Base-by-base conservation (phyloP, 768 basidiomycete genomes). In the Candolleomyces efflorescens region DNA sequence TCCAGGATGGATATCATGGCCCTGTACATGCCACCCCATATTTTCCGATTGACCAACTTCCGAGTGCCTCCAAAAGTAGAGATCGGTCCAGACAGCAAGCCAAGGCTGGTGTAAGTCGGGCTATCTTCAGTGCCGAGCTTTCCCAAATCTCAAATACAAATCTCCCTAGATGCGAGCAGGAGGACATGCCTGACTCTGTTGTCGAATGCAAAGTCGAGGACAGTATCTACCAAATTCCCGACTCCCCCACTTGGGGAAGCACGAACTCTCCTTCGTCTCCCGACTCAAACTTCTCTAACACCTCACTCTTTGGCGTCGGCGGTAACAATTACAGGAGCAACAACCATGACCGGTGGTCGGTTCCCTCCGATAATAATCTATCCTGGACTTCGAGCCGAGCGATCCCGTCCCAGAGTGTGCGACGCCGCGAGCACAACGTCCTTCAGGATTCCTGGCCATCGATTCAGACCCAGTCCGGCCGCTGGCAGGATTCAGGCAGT, bases 61-160 rank as follows among this genome's bases (percentile, higher is more conserved):
- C 82, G 93, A 9, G 84, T 91, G 51, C 92, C 92, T 2, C 92
- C 91, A 1, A 83, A 89, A 66, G 79, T 91, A 27, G 90, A 91
- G 61, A 77, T 84, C 37, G 87, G 86, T 10, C 78, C 83, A 3
- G 89, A 92, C 62, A 85, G 88, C 17, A 80, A 83, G 55, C 76
- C 81, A 22, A 75, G 84, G 58, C 82, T 89, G 53, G 80, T 84
- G 86, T 88, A 71, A 69, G 84, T 78, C 3, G 17, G 17, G 37
- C 22, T 55, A 49, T 32, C 11, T 37, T 46, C 53, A 36, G 55
- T 27, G 41, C 49, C 18, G 18, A 13, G 36, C 38, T 54, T 63
- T n/a, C n/a, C n/a, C 66, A 50, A 51, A 53, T 26, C 56, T 63
- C 37, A 63, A 45, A n/a, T 22, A 39, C 37, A 63, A 45, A n/a